These are phyloP conservation scores for Mariannaea sp. DNA, from an alignment of 2,329 filamentous ascomycete species.

Conservation along the genomic window DNA sequence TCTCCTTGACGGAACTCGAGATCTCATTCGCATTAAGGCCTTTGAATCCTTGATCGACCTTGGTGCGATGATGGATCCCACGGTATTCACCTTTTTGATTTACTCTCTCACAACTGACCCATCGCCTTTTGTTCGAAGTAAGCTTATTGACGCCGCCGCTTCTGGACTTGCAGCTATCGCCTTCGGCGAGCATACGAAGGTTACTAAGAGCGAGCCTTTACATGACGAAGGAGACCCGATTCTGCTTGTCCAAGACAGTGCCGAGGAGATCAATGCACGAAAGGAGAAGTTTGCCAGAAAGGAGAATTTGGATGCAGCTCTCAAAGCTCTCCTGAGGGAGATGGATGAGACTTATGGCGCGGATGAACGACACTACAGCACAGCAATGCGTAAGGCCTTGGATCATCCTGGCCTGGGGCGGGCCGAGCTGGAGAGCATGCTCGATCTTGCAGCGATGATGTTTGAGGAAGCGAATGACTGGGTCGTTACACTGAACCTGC, in stretches of 20 bases:
- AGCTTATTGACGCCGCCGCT: slow-evolving; percentile 63
- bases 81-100: slow-evolving; percentile 61
- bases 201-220: slow-evolving; percentile 46
- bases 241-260: slow-evolving; percentile 50
- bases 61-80: slow-evolving; percentile 61
- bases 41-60: slow-evolving; percentile 68
- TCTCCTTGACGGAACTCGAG: slow-evolving; percentile 65
- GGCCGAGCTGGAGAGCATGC: slow-evolving; percentile 48
- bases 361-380: slow-evolving; percentile 47
- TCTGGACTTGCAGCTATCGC: slow-evolving; percentile 66
- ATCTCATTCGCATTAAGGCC: slow-evolving; percentile 68
- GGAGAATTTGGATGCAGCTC: slow-evolving; percentile 63
- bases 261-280: slow-evolving; percentile 59
- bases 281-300: slow-evolving; percentile 68
- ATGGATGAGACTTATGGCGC: slow-evolving; percentile 49
- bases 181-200: slow-evolving; percentile 62
- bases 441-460: slow-evolving; percentile 53
- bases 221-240: slow-evolving; percentile 46
- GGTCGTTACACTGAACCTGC: slow-evolving; percentile 48
- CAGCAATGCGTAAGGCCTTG: slow-evolving; percentile 50
- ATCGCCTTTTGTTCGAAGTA: slow-evolving; percentile 66
- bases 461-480: slow-evolving; percentile 51
- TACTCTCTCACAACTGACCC: slow-evolving; percentile 64
- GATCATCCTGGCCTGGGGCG: slow-evolving; percentile 47
- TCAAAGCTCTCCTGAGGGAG: slow-evolving; percentile 49